These are phyloP conservation scores for Globisporangium takayamanum DNA, from an alignment of 352 stramenopile genomes.

Conservation along the genomic window DNA sequence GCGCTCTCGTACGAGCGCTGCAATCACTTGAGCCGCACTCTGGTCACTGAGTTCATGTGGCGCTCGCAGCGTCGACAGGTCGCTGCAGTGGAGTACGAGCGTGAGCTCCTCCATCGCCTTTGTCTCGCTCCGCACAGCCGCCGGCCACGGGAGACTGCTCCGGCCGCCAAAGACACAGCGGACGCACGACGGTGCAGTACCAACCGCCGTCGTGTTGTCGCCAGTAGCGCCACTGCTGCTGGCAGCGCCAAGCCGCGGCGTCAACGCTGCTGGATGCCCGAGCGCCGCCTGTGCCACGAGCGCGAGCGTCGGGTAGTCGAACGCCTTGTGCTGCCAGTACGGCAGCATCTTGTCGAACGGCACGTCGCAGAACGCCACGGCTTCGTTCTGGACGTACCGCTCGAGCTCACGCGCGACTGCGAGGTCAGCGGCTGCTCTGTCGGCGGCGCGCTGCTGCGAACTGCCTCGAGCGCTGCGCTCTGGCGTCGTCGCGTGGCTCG, in stretches of 20 bases:
- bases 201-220: too few species aligned
- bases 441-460: background rate
- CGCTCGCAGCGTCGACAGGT: too few species aligned
- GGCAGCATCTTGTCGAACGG: constrained; percentile 15
- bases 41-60: background rate
- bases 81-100: too few species aligned
- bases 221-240: too few species aligned
- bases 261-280: constrained; percentile 2
- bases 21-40: constrained; percentile 1
- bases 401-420: constrained; percentile 12
- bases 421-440: constrained; percentile 3
- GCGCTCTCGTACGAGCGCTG: background rate
- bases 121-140: too few species aligned
- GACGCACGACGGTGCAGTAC: too few species aligned
- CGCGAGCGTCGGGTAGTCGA: constrained; percentile 19
- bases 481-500: background rate
- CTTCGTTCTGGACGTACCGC: constrained; percentile 17
- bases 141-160: too few species aligned
- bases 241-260: background rate
- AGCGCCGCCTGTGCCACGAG: constrained; percentile 9
- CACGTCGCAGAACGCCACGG: constrained; percentile 12
- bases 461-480: background rate
- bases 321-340: constrained; percentile 21
- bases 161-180: too few species aligned
- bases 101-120: too few species aligned